Percentiles rank a stretch among this genome's conserved stretches.
Conservation (phyloP, 2,329 filamentous ascomycete species). For the Capronia epimyces region DNA sequence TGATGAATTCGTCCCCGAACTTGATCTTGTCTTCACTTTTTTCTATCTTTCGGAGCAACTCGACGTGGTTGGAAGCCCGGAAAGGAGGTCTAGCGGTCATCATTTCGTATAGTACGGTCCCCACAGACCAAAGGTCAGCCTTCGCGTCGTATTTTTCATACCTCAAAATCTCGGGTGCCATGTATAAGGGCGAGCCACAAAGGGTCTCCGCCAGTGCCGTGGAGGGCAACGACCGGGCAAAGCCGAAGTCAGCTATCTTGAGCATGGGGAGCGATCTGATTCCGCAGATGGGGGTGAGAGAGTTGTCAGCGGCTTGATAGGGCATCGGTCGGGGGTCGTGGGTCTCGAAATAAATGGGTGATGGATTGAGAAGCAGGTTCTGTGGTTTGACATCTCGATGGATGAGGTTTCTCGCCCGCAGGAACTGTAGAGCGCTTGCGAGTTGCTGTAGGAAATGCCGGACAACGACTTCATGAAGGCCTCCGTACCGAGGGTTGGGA, state of each 20-base stretch:
- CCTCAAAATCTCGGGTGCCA: constrained; percentile 94
- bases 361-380: constrained; percentile 84
- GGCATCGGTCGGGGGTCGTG: constrained; percentile 58
- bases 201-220: constrained; percentile 92
- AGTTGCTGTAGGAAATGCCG: constrained; percentile 96
- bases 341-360: constrained; percentile 63
- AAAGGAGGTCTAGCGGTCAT: constrained; percentile 85
- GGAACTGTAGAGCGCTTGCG: constrained; percentile 81
- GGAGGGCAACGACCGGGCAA: constrained; percentile 82
- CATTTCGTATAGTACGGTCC: constrained; percentile 95
- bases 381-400: constrained; percentile 98
- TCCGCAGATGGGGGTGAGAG: constrained; percentile 73
- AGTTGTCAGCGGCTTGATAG: constrained; percentile 73
- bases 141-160: constrained; percentile 98
- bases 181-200: constrained; percentile 94
- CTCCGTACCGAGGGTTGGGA: constrained; percentile 72
- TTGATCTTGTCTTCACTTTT: constrained; percentile 77
- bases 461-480: constrained; percentile 93
- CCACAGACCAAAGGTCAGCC: constrained; percentile 95
- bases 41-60: constrained; percentile 87
- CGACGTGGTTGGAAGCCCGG: constrained; percentile 87
- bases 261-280: constrained; percentile 85
- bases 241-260: constrained; percentile 98
- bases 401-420: constrained; percentile 78
- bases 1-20: constrained; percentile 67